A percentile compares a stretch with the other conserved stretches of the same genome.
These are phyloP conservation scores for Aspergillus sojae DNA, from an alignment of 2,329 filamentous ascomycete genomes.

Conservation along the genomic window DNA sequence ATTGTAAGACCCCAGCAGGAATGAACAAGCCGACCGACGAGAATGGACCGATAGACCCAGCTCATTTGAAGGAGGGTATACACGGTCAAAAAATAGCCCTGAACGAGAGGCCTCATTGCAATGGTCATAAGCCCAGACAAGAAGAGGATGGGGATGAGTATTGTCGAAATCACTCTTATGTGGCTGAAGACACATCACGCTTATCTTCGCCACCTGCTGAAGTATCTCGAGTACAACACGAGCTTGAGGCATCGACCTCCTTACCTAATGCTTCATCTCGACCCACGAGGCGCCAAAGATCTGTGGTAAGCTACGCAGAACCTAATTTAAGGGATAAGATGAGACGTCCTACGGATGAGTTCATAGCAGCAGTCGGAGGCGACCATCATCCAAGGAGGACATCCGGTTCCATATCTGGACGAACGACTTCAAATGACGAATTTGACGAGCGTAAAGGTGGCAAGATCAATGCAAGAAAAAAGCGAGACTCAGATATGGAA, in stretches of 20 bases:
- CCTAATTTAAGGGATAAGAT: slow-evolving; percentile 82
- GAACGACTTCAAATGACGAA: slow-evolving; percentile 43
- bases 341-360: slow-evolving; percentile 75
- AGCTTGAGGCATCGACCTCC: neutral
- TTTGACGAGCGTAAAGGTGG: slow-evolving; percentile 10
- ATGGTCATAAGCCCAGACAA: neutral
- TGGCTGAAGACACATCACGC: neutral
- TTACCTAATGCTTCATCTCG: slow-evolving; percentile 60
- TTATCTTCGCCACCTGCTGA: neutral
- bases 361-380: slow-evolving; percentile 73
- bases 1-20: neutral
- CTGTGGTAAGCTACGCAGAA: slow-evolving; percentile 77
- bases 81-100: too few relatives aligned
- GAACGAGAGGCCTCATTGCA: neutral
- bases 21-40: neutral
- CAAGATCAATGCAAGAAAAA: slow-evolving; percentile 5
- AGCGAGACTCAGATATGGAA: slow-evolving; percentile 17
- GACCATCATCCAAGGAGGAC: slow-evolving; percentile 46
- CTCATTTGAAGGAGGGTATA: neutral
- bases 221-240: neutral
- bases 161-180: neutral
- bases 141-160: neutral
- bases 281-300: slow-evolving; percentile 67
- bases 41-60: neutral
- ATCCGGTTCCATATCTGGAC: slow-evolving; percentile 48